phyloP scores from a whole-genome alignment of 805 yeast genomes.

The Kurtzmaniella cleridarum region DNA sequence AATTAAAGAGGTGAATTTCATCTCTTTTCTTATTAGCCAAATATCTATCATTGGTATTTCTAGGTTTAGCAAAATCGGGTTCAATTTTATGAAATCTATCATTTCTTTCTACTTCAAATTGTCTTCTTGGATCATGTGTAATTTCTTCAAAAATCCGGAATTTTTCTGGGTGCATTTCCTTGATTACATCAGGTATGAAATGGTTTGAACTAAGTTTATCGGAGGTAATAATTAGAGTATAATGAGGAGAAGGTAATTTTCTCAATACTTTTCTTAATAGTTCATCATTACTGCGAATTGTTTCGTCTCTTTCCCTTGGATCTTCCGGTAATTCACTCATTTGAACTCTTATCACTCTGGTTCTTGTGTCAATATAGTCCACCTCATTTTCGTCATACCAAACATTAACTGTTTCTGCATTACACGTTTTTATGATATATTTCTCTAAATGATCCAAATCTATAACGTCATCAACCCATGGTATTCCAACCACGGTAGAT shows the following conservation, averaged over 20 bases:
- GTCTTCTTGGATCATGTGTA: conserved; percentile 46
- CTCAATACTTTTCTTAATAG: conserved; percentile 52
- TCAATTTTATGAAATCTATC: conserved; percentile 27
- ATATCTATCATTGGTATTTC: conserved; percentile 26
- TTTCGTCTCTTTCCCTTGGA: conserved; percentile 16
- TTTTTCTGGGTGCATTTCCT: conserved; percentile 26
- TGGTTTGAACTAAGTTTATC: conserved; percentile 16
- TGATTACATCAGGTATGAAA: conserved; percentile 25
- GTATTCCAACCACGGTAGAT: conserved; percentile 59
- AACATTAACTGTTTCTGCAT: conserved; percentile 39
- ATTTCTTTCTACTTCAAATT: conserved; percentile 52
- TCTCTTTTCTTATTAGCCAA: conserved; percentile 23
- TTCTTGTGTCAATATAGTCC: conserved; percentile 56
- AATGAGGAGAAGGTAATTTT: conserved; percentile 69
- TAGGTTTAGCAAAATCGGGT: conserved; percentile 21
- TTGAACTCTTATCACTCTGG: conserved; percentile 57
- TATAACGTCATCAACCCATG: conserved; percentile 38
- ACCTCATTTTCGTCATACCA: conserved; percentile 40
- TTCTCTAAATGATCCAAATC: conserved; percentile 41
- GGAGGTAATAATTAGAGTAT: conserved; percentile 53
- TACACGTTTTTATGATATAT: conserved; percentile 44
- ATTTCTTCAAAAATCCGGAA: conserved; percentile 52
- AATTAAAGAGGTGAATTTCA: conserved; percentile 37
- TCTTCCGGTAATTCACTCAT: conserved; percentile 42
- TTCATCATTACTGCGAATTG: conserved; percentile 39